phyloP scores from a whole-genome alignment of 1,139 yeast genomes.

The Torulaspora globosa region DNA sequence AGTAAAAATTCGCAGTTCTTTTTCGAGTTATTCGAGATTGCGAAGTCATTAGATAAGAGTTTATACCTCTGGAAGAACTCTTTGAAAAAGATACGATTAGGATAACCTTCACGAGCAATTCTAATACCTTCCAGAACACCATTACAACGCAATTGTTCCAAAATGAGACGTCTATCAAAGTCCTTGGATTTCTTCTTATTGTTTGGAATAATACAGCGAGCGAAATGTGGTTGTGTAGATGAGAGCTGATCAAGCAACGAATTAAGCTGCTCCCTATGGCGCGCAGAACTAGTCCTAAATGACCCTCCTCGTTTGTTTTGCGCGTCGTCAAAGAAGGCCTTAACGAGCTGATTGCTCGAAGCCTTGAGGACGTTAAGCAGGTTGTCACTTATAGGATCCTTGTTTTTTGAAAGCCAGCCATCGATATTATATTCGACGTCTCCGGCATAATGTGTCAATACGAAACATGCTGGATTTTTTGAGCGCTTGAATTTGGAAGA shows the following conservation, averaged over 20 bases:
- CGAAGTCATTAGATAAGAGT: slow-evolving; percentile 46
- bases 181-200: slow-evolving; percentile 63
- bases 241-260: slow-evolving; percentile 70
- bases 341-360: slow-evolving; percentile 54
- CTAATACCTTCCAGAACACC: slow-evolving; percentile 98
- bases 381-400: slow-evolving; percentile 85
- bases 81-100: slow-evolving; percentile 80
- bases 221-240: slow-evolving; percentile 91
- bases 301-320: slow-evolving; percentile 27
- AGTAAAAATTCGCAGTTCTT: slow-evolving; percentile 68
- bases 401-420: slow-evolving; percentile 92
- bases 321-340: slow-evolving; percentile 42
- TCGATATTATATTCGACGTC: slow-evolving; percentile 87
- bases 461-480: slow-evolving; percentile 64
- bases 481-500: slow-evolving; percentile 65
- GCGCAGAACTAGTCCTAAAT: slow-evolving; percentile 80
- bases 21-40: slow-evolving; percentile 50
- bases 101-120: slow-evolving; percentile 95
- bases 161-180: slow-evolving; percentile 71
- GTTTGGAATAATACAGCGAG: slow-evolving; percentile 92
- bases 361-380: slow-evolving; percentile 54
- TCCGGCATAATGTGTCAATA: slow-evolving; percentile 91
- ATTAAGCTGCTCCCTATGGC: slow-evolving; percentile 76
- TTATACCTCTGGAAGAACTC: slow-evolving; percentile 76
- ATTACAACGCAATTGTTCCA: slow-evolving; percentile 89